These are phyloP conservation scores for Paraphaeosphaeria sporulosa DNA, from an alignment of 2,329 filamentous ascomycete genomes.

Conservation along the genomic window DNA sequence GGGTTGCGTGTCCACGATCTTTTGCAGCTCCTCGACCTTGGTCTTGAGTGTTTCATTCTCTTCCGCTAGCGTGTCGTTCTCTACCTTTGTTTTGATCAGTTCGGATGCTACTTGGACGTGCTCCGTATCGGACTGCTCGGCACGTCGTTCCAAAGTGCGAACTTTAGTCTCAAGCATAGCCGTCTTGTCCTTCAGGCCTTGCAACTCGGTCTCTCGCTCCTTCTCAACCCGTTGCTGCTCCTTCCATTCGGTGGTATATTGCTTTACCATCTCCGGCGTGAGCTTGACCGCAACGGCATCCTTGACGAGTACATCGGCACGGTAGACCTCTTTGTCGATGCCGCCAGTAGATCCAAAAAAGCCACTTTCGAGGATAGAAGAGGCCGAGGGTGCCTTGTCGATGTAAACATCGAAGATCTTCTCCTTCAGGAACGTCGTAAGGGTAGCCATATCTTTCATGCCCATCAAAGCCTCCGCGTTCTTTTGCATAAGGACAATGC, in stretches of 20 bases:
- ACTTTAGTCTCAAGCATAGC: slow-evolving; percentile 74
- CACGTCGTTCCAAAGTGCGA: slow-evolving; percentile 85
- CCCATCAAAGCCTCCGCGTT: slow-evolving; percentile 79
- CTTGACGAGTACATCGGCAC: slow-evolving; percentile 89
- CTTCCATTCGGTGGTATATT: slow-evolving; percentile 89
- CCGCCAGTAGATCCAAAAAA: slow-evolving; percentile 95
- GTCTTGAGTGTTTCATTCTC: slow-evolving; percentile 87
- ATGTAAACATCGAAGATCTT: slow-evolving; percentile 97
- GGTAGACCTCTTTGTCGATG: slow-evolving; percentile 93
- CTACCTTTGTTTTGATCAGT: slow-evolving; percentile 88
- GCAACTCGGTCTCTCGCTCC: slow-evolving; percentile 82
- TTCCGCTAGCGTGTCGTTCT: slow-evolving; percentile 88
- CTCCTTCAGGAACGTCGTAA: slow-evolving; percentile 92
- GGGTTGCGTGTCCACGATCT: slow-evolving; percentile 88
- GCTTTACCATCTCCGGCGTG: slow-evolving; percentile 79
- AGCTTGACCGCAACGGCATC: slow-evolving; percentile 91
- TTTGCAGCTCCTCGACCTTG: slow-evolving; percentile 84
- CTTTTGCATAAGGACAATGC: slow-evolving; percentile 94
- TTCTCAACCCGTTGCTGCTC: slow-evolving; percentile 85
- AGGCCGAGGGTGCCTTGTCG: slow-evolving; percentile 90
- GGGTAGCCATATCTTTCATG: slow-evolving; percentile 89
- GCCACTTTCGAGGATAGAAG: slow-evolving; percentile 90
- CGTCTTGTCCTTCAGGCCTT: slow-evolving; percentile 67
- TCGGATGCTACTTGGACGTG: slow-evolving; percentile 92
- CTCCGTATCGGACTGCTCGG: slow-evolving; percentile 87